Base-by-base conservation (phyloP, 148 eudicot genomes). In the Simmondsia chinensis region DNA sequence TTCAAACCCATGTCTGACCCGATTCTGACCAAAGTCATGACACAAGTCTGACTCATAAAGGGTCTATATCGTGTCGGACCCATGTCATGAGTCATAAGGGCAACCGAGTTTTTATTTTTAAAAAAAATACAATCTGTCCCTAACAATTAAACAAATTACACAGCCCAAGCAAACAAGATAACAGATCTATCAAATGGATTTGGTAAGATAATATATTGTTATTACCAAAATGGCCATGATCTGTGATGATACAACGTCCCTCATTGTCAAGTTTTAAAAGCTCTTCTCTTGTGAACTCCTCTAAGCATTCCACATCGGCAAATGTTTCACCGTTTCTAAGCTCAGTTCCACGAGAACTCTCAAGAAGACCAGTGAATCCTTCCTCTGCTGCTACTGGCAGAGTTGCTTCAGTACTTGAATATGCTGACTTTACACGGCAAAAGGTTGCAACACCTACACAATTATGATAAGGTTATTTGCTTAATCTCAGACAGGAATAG, bases 391-490 rank as follows among this genome's bases (percentile, higher is more conserved):
- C 74, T 46, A 89, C 42, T 28, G 95, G 97, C 54, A 89, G 62
- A 24, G 95, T 73, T 31, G 76, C 95, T 68, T 89, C 97, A 33
- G 42, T 66, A 64, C 85, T 81, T 6, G 76, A 73, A 70, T 75
- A 89, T 20, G 87, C 93, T 9, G 95, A 76, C 27, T 65, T 82
- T 31, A 89, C 85, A 4, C 85, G 87, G 46, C 97, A 89, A 74
- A 84, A 89, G 53, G 95, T 89, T n/a, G 95, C 95, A 64, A 85
- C 97, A 46, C 97, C 97, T 89, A 64, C 53, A n/a, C 5, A 9
- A 46, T 19, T 26, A n/a, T n/a, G n/a, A n/a, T n/a, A n/a, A n/a
- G n/a, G n/a, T n/a, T n/a, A n/a, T n/a, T n/a, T n/a, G n/a, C n/a
- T n/a, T n/a, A n/a, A n/a, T n/a, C n/a, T n/a, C n/a, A n/a, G n/a